These are phyloP conservation scores for Musa balbisiana DNA, from an alignment of 202 grass and related monocot genomes.

Conservation along the genomic window DNA sequence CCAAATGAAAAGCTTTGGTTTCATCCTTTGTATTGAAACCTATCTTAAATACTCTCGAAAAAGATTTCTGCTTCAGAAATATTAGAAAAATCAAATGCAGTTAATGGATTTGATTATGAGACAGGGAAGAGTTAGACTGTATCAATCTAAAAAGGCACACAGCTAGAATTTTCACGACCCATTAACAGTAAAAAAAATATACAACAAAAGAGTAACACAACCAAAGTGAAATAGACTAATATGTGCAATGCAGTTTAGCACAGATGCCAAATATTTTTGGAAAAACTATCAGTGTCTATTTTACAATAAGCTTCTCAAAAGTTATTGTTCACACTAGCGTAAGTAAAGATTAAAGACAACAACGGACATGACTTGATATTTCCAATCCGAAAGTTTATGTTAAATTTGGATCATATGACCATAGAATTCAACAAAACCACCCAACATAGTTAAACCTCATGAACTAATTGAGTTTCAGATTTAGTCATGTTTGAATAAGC, in stretches of 20 bases:
- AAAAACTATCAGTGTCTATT: background rate
- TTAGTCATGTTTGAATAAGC: no score
- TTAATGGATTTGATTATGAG: background rate
- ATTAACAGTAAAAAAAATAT: background rate
- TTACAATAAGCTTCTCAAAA: background rate
- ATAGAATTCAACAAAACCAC: no score
- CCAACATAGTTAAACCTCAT: no score
- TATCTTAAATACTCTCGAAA: constrained; percentile 87
- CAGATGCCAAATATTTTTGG: background rate
- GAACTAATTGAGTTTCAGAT: no score
- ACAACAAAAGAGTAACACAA: background rate
- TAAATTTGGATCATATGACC: no score
- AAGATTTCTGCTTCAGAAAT: constrained; percentile 63
- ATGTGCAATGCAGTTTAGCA: background rate
- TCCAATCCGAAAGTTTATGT: no score
- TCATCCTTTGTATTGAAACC: constrained; percentile 84
- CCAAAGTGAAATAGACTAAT: no score
- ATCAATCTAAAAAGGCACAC: constrained; percentile 19
- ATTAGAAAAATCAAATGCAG: constrained; percentile 18
- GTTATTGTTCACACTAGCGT: background rate
- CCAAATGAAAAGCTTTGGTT: constrained; percentile 67
- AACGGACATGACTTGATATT: no score
- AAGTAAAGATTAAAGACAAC: no score
- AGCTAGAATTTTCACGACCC: background rate
- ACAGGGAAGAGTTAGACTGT: constrained; percentile 27